Evolutionary conservation across 116 monocot species (phyloP).

Genomic region (Posidonia oceanica): DNA sequence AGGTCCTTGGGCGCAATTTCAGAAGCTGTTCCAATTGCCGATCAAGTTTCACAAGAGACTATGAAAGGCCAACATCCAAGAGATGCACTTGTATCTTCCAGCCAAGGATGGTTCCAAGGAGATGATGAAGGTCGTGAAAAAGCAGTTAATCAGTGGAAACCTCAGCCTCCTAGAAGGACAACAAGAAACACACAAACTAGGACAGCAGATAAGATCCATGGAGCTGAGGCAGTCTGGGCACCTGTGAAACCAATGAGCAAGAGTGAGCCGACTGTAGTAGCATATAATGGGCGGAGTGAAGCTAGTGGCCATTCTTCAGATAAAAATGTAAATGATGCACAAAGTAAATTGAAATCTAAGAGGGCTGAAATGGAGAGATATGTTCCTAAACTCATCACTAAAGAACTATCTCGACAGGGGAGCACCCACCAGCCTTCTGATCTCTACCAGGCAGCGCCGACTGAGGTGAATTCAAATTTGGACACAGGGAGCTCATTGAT

Average conservation of each 20-base stretch:
- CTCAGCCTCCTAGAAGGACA: constrained; percentile 35
- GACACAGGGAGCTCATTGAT: constrained; percentile 5
- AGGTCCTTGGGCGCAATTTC: background rate
- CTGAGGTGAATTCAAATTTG: constrained; percentile 3
- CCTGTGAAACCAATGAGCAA: constrained; percentile 55
- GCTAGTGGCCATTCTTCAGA: constrained; percentile 3
- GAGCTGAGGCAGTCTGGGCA: constrained; percentile 67
- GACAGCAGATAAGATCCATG: constrained; percentile 43
- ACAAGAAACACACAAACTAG: constrained; percentile 38
- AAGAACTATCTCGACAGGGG: constrained; percentile 36
- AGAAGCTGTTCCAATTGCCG: constrained; percentile 8
- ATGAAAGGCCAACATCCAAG: background rate
- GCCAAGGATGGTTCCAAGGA: constrained; percentile 6
- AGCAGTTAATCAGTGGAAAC: constrained; percentile 36
- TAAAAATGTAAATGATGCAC: constrained; percentile 25
- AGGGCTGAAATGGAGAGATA: constrained; percentile 96
- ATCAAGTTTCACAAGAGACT: background rate
- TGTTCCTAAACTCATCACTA: constrained; percentile 60
- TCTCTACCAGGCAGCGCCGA: background rate
- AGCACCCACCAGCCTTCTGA: constrained; percentile 13
- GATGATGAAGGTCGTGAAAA: constrained; percentile 19
- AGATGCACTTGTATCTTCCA: constrained; percentile 2
- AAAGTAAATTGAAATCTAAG: constrained; percentile 35
- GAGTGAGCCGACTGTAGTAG: constrained; percentile 30
- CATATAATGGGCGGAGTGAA: constrained; percentile 3